Conservation (phyloP, 768 basidiomycete species). For the Mycena rosella region DNA sequence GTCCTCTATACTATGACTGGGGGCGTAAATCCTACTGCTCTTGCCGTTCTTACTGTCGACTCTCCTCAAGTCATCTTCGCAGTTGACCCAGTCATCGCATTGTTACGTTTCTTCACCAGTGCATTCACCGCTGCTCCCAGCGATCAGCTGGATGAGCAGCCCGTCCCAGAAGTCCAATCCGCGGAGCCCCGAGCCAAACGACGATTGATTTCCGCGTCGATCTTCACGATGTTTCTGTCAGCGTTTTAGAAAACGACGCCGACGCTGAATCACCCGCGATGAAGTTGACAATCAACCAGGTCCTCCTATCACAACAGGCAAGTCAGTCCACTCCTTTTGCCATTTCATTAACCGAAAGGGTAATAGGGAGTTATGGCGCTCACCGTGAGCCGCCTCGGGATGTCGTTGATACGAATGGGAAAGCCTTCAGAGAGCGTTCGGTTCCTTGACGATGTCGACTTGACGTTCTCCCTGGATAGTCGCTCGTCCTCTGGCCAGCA, state of each 20-base stretch:
- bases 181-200: constrained; percentile 35
- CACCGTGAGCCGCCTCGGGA: constrained; percentile 85
- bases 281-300: constrained; percentile 83
- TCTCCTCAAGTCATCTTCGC: constrained; percentile 94
- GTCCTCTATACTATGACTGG: constrained; percentile 86
- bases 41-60: constrained; percentile 91
- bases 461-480: constrained; percentile 89
- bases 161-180: constrained; percentile 25
- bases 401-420: constrained; percentile 95
- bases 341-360: constrained; percentile 7
- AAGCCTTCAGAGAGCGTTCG: constrained; percentile 84
- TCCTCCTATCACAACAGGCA: constrained; percentile 94
- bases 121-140: constrained; percentile 51
- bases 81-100: constrained; percentile 88
- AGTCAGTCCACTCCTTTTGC: constrained; percentile 27
- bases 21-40: constrained; percentile 63
- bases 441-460: constrained; percentile 93
- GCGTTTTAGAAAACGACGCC: constrained; percentile 87
- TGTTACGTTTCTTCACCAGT: constrained; percentile 87
- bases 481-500: constrained; percentile 78
- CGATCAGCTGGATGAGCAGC: constrained; percentile 28
- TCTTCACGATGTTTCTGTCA: constrained; percentile 90
- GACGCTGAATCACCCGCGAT: constrained; percentile 88
- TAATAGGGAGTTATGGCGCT: constrained; percentile 83
- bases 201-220: constrained; percentile 81